Evolutionary conservation across 805 yeast genomes (phyloP).

Genomic region (Komagataella pseudopastoris): DNA sequence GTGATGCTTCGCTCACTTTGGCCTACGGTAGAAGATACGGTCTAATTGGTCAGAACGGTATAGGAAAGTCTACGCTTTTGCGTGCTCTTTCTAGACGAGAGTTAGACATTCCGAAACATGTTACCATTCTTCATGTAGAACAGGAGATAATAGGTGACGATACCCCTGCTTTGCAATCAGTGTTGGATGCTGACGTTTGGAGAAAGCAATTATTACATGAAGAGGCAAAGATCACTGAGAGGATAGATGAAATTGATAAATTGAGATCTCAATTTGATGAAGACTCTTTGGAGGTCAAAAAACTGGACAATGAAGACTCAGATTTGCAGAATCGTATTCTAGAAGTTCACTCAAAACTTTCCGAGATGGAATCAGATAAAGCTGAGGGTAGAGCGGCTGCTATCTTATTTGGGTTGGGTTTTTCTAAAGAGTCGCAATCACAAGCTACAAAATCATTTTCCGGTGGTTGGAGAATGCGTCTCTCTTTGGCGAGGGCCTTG

Average conservation of each 20-base stretch:
- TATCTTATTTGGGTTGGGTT: conserved; percentile 85
- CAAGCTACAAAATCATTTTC: conserved; percentile 83
- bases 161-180: conserved; percentile 81
- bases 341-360: conserved; percentile 69
- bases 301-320: conserved; percentile 79
- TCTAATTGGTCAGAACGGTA: conserved; percentile 98
- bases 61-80: conserved; percentile 92
- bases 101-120: conserved; percentile 85
- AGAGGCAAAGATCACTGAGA: conserved; percentile 57
- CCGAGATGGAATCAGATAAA: conserved; percentile 93
- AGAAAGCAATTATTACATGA: conserved; percentile 77
- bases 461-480: conserved; percentile 99
- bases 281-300: conserved; percentile 58
- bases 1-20: conserved; percentile 76
- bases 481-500: conserved; percentile 93
- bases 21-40: conserved; percentile 94
- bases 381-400: conserved; percentile 97
- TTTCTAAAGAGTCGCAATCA: conserved; percentile 74
- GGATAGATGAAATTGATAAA: conserved; percentile 62
- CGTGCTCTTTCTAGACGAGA: conserved; percentile 92
- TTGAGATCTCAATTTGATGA: conserved; percentile 64
- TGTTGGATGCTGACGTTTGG: conserved; percentile 99
- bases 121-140: conserved; percentile 91
- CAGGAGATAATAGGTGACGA: conserved; percentile 96
- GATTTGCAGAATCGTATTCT: conserved; percentile 71